These are phyloP conservation scores for Saccharomyces hybrid DNA, from an alignment of 1,139 yeast species.

Conservation along the genomic window DNA sequence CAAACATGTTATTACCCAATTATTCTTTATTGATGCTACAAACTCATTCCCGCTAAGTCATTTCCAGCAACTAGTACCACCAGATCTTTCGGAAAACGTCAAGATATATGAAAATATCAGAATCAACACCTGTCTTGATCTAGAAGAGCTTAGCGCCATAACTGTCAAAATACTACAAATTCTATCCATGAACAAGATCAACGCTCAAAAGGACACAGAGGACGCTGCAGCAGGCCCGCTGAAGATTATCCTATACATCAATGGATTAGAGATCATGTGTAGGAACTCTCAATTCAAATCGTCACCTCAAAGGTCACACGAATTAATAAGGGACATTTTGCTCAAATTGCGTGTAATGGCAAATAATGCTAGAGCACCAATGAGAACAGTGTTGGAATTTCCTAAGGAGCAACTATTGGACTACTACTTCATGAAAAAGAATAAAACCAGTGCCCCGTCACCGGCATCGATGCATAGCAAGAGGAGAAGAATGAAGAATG, in stretches of 20 bases:
- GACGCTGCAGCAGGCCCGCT: background rate
- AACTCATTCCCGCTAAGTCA: slow-evolving; percentile 25
- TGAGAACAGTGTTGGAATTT: slow-evolving; percentile 12
- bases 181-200: slow-evolving; percentile 10
- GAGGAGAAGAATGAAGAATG: slow-evolving; percentile 8
- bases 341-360: slow-evolving; percentile 20
- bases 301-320: slow-evolving; percentile 15
- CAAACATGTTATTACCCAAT: background rate
- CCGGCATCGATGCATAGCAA: background rate
- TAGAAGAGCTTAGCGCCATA: slow-evolving; percentile 18
- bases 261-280: slow-evolving; percentile 27
- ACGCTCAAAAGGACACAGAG: slow-evolving; percentile 3
- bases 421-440: background rate
- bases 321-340: slow-evolving; percentile 17
- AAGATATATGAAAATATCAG: slow-evolving; percentile 23
- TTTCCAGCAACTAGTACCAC: slow-evolving; percentile 14
- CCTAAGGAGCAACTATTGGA: slow-evolving; percentile 11
- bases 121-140: slow-evolving; percentile 22
- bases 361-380: slow-evolving; percentile 8
- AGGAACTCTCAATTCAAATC: slow-evolving; percentile 20
- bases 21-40: slow-evolving; percentile 23
- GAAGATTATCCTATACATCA: slow-evolving; percentile 14
- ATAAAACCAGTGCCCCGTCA: slow-evolving; percentile 1
- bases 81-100: slow-evolving; percentile 7
- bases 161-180: slow-evolving; percentile 16